Percentiles rank a stretch among this genome's conserved stretches.
Conservation (phyloP, 176 grass and related monocot genomes). For the Raddia guianensis region DNA sequence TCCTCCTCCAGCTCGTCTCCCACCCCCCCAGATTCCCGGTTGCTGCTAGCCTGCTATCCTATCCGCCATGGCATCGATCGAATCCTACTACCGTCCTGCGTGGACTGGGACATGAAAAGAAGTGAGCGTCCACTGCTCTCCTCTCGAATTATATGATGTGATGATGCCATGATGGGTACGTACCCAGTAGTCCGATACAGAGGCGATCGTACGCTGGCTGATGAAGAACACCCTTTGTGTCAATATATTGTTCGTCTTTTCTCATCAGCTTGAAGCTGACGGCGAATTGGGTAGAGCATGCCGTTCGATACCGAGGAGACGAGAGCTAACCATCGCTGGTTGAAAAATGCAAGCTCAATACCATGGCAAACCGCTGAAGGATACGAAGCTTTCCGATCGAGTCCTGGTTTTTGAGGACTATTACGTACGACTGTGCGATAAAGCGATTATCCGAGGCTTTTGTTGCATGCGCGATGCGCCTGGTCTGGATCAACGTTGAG, state of each 20-base stretch:
- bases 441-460: not conserved
- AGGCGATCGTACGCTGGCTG: not conserved
- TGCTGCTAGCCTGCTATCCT: not conserved
- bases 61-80: not conserved
- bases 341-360: not conserved
- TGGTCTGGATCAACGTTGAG: not conserved
- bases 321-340: no score
- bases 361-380: no score
- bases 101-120: not conserved
- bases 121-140: not conserved
- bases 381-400: not conserved
- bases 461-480: not conserved
- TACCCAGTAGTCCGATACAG: not conserved
- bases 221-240: conserved; percentile 19
- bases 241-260: no score
- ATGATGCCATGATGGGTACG: not conserved
- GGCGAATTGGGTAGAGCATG: no score
- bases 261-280: no score
- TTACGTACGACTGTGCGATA: no score
- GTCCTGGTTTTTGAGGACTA: not conserved
- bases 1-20: not conserved
- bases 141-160: not conserved
- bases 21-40: conserved; percentile 6
- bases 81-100: not conserved
- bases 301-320: no score